Evolutionary conservation across 176 grass and related monocot genomes (phyloP).

Genomic region (Canna indica): DNA sequence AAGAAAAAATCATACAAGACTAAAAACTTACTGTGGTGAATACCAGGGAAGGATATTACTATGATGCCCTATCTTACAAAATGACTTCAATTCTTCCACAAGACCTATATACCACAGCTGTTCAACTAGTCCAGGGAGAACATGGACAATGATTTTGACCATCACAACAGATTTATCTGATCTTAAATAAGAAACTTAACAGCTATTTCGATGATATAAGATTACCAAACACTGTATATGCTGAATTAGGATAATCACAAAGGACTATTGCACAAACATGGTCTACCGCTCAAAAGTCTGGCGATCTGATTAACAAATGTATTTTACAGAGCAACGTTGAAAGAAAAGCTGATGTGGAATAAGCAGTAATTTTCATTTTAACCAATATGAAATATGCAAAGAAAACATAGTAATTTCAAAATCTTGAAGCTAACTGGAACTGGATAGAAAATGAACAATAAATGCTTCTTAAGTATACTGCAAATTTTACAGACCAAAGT

Average conservation of each 20-base stretch:
- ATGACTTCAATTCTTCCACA: too few species aligned
- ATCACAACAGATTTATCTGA: not conserved
- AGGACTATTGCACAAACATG: too few species aligned
- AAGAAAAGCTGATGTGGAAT: not conserved
- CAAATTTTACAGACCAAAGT: not conserved
- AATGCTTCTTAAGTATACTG: not conserved
- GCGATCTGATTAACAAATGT: not conserved
- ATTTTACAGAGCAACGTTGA: not conserved
- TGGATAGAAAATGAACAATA: not conserved
- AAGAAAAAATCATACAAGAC: too few species aligned
- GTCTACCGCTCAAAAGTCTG: too few species aligned
- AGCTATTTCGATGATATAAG: not conserved
- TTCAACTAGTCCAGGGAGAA: not conserved
- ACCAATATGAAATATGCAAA: not conserved
- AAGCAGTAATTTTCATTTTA: not conserved
- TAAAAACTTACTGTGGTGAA: too few species aligned
- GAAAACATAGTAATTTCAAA: not conserved
- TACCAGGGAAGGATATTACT: too few species aligned
- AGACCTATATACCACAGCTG: too few species aligned
- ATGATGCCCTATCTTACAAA: too few species aligned
- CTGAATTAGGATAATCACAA: not conserved
- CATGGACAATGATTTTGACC: not conserved
- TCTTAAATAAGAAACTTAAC: not conserved
- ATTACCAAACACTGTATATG: not conserved
- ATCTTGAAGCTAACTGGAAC: not conserved